Evolutionary conservation across 225 moss, liverwort and hornwort species (phyloP).

Genomic region (Pleurozium schreberi): DNA sequence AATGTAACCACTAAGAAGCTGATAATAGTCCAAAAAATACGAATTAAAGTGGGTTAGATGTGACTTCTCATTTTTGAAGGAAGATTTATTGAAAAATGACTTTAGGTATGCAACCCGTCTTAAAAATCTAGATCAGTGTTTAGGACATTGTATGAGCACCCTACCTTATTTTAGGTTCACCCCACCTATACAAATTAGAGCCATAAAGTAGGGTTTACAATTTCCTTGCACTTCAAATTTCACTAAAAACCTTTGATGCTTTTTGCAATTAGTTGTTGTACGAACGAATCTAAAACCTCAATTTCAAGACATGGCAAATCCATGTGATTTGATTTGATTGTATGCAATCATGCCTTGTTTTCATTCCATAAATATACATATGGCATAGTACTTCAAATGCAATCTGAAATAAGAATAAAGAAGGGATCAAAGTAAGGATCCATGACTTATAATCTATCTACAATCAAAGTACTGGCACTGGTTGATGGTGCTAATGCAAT

Average conservation of each 20-base stretch:
- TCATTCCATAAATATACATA: not conserved
- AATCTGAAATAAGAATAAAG: not conserved
- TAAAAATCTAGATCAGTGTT: not conserved
- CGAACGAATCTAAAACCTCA: not conserved
- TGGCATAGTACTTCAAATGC: not conserved
- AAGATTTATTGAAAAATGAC: not conserved
- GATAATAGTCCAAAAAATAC: no score
- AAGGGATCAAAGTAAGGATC: not conserved
- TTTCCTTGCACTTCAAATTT: not conserved
- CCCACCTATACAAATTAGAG: not conserved
- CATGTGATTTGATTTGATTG: not conserved
- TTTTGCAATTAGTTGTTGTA: not conserved
- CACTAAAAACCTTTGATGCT: not conserved
- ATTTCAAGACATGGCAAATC: not conserved
- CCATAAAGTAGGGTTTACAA: no score
- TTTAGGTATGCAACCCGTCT: not conserved
- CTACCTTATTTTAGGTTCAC: not conserved
- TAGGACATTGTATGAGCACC: not conserved
- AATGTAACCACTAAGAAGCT: no score
- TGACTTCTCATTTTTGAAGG: not conserved
- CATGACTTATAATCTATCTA: not conserved
- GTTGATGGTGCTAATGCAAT: not conserved
- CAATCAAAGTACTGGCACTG: no score
- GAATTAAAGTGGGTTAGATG: not conserved
- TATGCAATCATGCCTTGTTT: not conserved